Percentiles rank a stretch among this genome's conserved stretches.
Evolutionary conservation across 2,329 filamentous ascomycete species (phyloP).

Genomic region (Fusarium sp.): DNA sequence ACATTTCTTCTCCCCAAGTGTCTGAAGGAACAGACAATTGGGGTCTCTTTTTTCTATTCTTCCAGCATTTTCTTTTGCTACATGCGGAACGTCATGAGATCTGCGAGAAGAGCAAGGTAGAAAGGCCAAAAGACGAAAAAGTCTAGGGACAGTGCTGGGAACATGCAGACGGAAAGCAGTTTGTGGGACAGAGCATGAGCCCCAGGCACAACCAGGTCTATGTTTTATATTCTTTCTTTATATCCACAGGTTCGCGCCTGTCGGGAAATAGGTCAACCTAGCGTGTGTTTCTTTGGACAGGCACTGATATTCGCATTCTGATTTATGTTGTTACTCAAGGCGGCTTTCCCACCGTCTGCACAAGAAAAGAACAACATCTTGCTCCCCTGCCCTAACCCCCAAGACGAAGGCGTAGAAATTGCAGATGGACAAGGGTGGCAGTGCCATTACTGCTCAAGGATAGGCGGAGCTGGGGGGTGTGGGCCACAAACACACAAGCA

Average conservation of each 20-base stretch:
- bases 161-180: slow-evolving; percentile 9
- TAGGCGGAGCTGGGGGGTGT: slow-evolving; percentile 39
- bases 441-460: slow-evolving; percentile 38
- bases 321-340: not conserved
- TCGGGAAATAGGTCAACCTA: slow-evolving; percentile 23
- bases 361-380: not conserved
- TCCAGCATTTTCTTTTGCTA: slow-evolving; percentile 2
- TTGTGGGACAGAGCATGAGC: slow-evolving; percentile 24
- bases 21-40: slow-evolving; percentile 6
- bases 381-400: slow-evolving; percentile 14
- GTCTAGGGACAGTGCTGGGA: slow-evolving; percentile 8
- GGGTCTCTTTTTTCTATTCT: slow-evolving; percentile 1
- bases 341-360: not conserved
- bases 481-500: slow-evolving; percentile 23
- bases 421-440: slow-evolving; percentile 39
- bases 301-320: not conserved
- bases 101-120: slow-evolving; percentile 7
- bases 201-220: slow-evolving; percentile 6
- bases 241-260: slow-evolving; percentile 21
- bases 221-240: slow-evolving; percentile 33
- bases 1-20: slow-evolving; percentile 6
- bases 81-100: slow-evolving; percentile 18
- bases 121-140: slow-evolving; percentile 16
- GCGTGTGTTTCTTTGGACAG: slow-evolving; percentile 26
- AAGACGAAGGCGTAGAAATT: slow-evolving; percentile 23